phyloP scores from a whole-genome alignment of 345 rosid genomes.

The Citrus inodora region DNA sequence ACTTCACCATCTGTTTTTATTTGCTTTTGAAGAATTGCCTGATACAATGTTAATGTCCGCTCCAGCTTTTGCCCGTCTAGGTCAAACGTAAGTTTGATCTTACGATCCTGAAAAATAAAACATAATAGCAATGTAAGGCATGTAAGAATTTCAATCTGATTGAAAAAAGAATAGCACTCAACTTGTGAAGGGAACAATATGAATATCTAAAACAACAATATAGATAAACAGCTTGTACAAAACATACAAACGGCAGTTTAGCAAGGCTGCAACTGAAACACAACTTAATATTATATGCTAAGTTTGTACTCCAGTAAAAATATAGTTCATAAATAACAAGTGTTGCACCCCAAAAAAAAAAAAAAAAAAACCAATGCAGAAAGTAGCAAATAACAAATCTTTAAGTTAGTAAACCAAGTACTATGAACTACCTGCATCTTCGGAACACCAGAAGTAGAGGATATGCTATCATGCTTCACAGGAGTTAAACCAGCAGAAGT shows the following conservation, averaged over 20 bases:
- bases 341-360: not conserved
- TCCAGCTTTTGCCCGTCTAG: conserved; percentile 65
- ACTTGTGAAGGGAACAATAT: not conserved
- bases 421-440: conserved; percentile 47
- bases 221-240: conserved; percentile 3
- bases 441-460: conserved; percentile 29
- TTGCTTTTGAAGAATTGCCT: conserved; percentile 71
- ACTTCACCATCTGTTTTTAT: conserved; percentile 53
- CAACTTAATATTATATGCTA: not conserved
- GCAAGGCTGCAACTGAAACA: not conserved
- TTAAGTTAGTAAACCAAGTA: not conserved
- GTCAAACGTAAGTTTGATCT: conserved; percentile 48
- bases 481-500: conserved; percentile 29
- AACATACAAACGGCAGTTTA: not conserved
- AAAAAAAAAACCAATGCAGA: not conserved
- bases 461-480: conserved; percentile 36
- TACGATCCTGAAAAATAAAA: conserved; percentile 14
- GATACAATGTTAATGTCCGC: conserved; percentile 58
- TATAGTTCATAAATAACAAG: conserved; percentile 13
- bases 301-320: not conserved
- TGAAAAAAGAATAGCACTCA: not conserved
- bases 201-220: not conserved
- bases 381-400: not conserved
- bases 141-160: not conserved
- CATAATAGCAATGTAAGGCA: not conserved